Conservation (phyloP, 2,329 filamentous ascomycete genomes). For the Verticillium alfalfae region DNA sequence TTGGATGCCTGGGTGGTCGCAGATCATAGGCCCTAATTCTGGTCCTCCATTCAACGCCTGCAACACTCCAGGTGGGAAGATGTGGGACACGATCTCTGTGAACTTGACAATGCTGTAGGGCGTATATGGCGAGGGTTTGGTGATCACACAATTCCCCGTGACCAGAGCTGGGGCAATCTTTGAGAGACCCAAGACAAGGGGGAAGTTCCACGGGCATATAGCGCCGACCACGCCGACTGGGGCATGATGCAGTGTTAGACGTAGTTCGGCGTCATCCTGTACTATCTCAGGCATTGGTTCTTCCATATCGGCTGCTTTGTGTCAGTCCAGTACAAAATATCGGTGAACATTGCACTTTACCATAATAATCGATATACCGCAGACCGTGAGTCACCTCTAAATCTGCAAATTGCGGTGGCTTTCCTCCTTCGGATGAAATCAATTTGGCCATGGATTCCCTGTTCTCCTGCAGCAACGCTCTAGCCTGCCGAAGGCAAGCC, state of each 20-base stretch:
- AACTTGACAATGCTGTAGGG: constrained; percentile 47
- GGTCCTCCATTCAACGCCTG: constrained; percentile 50
- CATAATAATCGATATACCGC: neutral
- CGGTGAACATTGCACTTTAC: neutral
- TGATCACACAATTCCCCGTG: constrained; percentile 49
- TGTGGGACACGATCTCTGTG: constrained; percentile 39
- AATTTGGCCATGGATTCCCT: neutral
- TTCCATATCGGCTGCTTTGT: neutral
- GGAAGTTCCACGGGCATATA: constrained; percentile 53
- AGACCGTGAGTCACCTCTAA: neutral
- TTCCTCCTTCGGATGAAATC: neutral
- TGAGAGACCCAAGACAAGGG: constrained; percentile 41
- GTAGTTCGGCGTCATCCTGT: neutral
- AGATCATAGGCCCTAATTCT: constrained; percentile 46
- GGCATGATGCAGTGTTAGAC: neutral
- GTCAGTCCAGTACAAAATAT: neutral
- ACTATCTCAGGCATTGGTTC: neutral
- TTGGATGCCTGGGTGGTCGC: constrained; percentile 45
- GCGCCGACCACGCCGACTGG: constrained; percentile 32
- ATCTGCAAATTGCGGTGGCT: neutral
- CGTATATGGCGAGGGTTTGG: constrained; percentile 54
- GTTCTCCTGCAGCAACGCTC: neutral
- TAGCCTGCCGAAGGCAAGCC: neutral
- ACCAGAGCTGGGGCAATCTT: constrained; percentile 54
- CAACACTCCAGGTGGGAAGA: constrained; percentile 51